These are phyloP conservation scores for Pythium sukuiense DNA, from an alignment of 352 stramenopile genomes.

Conservation along the genomic window DNA sequence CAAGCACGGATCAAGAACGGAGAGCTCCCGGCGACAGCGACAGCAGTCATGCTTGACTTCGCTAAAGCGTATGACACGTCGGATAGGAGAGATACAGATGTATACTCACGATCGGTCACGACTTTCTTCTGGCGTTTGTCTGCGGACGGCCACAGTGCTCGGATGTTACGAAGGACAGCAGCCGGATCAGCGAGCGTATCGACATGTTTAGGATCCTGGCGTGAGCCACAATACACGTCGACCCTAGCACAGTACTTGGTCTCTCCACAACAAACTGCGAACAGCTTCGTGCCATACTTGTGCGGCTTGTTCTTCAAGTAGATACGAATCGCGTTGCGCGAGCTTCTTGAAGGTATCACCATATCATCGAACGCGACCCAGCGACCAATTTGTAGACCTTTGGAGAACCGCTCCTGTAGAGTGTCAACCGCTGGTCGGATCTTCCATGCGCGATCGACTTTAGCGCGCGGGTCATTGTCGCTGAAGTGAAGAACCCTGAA, in stretches of 20 bases:
- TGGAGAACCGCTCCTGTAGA: background rate
- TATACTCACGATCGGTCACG: slow-evolving; percentile 1
- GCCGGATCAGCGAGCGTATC: background rate
- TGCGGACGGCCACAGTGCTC: background rate
- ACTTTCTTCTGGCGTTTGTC: background rate
- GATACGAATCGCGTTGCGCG: background rate
- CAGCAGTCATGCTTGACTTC: slow-evolving; percentile 11
- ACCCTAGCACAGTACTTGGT: background rate
- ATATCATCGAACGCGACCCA: background rate
- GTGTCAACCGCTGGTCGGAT: background rate
- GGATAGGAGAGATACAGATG: background rate
- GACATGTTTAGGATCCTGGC: background rate
- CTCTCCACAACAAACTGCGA: background rate
- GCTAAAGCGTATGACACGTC: slow-evolving; percentile 16
- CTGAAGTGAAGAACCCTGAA: background rate
- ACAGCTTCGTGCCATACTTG: slow-evolving; percentile 6
- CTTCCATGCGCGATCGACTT: background rate
- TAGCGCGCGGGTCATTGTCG: background rate
- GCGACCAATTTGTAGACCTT: background rate
- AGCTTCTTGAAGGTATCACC: background rate
- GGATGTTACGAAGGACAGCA: background rate
- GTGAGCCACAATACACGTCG: slow-evolving; percentile 1
- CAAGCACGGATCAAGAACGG: background rate
- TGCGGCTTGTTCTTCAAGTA: slow-evolving; percentile 4
- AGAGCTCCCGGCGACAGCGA: background rate